Evolutionary conservation across 176 grass and related monocot species (phyloP).

Genomic region (Aegilops speltoides): DNA sequence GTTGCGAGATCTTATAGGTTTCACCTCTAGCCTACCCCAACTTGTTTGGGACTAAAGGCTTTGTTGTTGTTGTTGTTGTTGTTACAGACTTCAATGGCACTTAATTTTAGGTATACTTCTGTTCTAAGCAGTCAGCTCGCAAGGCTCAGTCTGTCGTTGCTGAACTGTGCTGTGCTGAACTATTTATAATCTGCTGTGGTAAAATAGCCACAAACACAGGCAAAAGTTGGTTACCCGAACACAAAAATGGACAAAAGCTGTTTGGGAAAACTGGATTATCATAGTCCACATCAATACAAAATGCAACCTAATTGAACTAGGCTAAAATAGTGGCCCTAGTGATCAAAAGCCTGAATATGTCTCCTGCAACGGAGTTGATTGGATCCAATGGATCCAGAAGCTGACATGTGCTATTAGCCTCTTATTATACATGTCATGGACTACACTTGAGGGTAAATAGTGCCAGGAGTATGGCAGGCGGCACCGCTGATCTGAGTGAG

Average conservation of each 20-base stretch:
- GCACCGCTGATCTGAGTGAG: too few species aligned
- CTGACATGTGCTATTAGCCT: not conserved
- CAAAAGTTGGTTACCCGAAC: not conserved
- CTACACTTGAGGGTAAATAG: too few species aligned
- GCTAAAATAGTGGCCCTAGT: not conserved
- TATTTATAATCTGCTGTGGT: not conserved
- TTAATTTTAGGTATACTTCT: not conserved
- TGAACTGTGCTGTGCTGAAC: not conserved
- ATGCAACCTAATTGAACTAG: not conserved
- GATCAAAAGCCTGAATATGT: not conserved
- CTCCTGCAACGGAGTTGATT: not conserved
- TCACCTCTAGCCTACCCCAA: too few species aligned
- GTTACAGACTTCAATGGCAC: too few species aligned
- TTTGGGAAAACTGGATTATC: not conserved
- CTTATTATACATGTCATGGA: not conserved
- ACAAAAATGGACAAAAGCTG: not conserved
- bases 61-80: too few species aligned
- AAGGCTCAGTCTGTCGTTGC: not conserved
- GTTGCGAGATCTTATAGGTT: too few species aligned
- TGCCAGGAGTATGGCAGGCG: too few species aligned
- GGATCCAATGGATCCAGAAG: not conserved
- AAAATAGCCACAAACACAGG: not conserved
- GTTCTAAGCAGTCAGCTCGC: not conserved
- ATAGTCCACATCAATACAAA: not conserved
- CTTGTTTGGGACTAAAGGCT: too few species aligned